Percentiles rank a stretch among this genome's conserved stretches.
Conservation (phyloP, 345 rosid species). For the Boechera retrofracta region DNA sequence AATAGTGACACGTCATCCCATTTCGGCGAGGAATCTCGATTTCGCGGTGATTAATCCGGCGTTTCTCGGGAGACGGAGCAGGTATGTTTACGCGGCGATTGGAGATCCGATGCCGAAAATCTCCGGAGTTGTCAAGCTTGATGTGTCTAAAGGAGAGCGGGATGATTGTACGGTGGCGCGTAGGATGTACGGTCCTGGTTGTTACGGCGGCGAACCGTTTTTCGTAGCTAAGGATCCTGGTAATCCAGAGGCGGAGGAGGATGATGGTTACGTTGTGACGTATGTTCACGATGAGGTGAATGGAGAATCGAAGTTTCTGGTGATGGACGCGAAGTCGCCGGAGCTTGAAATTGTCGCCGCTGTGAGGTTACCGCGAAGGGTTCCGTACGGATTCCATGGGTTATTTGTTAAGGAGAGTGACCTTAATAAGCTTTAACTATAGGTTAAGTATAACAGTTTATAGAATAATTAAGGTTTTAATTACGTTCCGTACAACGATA, state of each 20-base stretch:
- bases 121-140: slow-evolving; percentile 45
- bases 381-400: slow-evolving; percentile 49
- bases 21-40: slow-evolving; percentile 46
- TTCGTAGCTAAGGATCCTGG: slow-evolving; percentile 42
- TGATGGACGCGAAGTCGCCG: slow-evolving; percentile 49
- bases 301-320: slow-evolving; percentile 46
- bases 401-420: slow-evolving; percentile 47
- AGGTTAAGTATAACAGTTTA: background rate
- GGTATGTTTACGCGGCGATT: slow-evolving; percentile 45
- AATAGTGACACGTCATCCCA: slow-evolving; percentile 46
- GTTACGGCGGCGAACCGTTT: slow-evolving; percentile 51
- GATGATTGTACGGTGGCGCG: slow-evolving; percentile 47
- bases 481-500: background rate
- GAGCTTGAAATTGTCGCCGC: slow-evolving; percentile 45
- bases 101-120: slow-evolving; percentile 52
- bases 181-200: slow-evolving; percentile 43
- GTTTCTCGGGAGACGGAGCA: slow-evolving; percentile 28
- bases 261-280: slow-evolving; percentile 47
- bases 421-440: slow-evolving; percentile 32
- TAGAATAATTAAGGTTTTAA: slow-evolving; percentile 19
- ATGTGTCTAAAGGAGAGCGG: slow-evolving; percentile 26
- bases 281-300: slow-evolving; percentile 43
- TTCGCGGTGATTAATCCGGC: slow-evolving; percentile 47
- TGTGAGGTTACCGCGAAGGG: slow-evolving; percentile 46
- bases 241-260: slow-evolving; percentile 44